These are phyloP conservation scores for Allomyces javanicus DNA, from an alignment of 192 early-diverging fungal species.

Conservation along the genomic window DNA sequence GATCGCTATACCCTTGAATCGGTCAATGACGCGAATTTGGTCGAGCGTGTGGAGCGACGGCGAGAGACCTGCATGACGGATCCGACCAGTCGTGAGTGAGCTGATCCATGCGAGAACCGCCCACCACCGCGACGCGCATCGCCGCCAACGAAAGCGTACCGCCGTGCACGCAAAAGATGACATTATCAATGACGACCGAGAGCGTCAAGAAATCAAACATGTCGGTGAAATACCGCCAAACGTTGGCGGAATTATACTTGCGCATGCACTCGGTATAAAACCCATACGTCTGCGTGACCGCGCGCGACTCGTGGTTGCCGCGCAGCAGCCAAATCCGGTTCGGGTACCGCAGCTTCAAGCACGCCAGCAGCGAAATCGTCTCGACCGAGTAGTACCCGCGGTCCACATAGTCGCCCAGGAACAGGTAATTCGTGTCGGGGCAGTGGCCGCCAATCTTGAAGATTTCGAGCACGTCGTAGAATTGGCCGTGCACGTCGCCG, in stretches of 20 bases:
- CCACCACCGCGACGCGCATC: no score
- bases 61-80: constrained; percentile 29
- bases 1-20: constrained; percentile 48
- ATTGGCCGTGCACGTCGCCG: constrained; percentile 83
- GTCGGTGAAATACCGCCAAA: constrained; percentile 87
- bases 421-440: constrained; percentile 71
- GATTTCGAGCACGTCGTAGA: constrained; percentile 71
- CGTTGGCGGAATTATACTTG: constrained; percentile 61
- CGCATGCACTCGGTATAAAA: constrained; percentile 82
- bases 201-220: constrained; percentile 84
- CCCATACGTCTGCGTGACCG: constrained; percentile 85
- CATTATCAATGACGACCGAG: constrained; percentile 68
- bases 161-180: constrained; percentile 89
- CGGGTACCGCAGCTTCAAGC: constrained; percentile 77
- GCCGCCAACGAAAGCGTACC: constrained; percentile 19
- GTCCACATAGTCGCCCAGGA: constrained; percentile 77
- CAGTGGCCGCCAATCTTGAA: constrained; percentile 63
- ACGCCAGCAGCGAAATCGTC: constrained; percentile 72
- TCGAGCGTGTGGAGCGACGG: constrained; percentile 69
- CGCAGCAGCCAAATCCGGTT: constrained; percentile 69
- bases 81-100: no score
- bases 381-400: constrained; percentile 72
- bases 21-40: constrained; percentile 66
- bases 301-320: constrained; percentile 87
- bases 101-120: no score